Conservation (phyloP, 148 eudicot genomes). For the Nyssa sinensis region DNA sequence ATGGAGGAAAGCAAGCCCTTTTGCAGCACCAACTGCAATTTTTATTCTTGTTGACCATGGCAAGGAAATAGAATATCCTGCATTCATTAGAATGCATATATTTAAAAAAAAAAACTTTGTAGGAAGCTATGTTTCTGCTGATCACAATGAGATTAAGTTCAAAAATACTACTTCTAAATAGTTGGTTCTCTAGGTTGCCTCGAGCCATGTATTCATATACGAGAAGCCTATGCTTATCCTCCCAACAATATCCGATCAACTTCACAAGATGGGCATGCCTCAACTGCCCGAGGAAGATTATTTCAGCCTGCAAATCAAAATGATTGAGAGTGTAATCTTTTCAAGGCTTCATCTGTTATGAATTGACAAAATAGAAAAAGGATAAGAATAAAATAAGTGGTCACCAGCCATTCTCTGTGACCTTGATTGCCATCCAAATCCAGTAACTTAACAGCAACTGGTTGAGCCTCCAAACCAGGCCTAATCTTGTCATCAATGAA, state of each 20-base stretch:
- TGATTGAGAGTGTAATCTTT: too few relatives aligned
- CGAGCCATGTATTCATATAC: slow-evolving; percentile 79
- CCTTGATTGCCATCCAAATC: slow-evolving; percentile 88
- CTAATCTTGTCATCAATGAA: slow-evolving; percentile 57
- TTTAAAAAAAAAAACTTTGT: neutral
- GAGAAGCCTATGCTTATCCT: slow-evolving; percentile 80
- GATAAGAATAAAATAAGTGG: too few relatives aligned
- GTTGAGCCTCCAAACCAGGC: slow-evolving; percentile 68
- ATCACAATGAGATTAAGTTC: neutral
- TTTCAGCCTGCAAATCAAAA: slow-evolving; percentile 60
- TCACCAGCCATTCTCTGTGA: slow-evolving; percentile 89
- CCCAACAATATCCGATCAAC: slow-evolving; percentile 79
- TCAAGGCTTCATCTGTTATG: too few relatives aligned
- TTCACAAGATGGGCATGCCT: slow-evolving; percentile 86
- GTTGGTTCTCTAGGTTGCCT: slow-evolving; percentile 70
- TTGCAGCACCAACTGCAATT: slow-evolving; percentile 74
- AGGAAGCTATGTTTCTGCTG: too few relatives aligned
- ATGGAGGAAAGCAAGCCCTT: slow-evolving; percentile 78
- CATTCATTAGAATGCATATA: neutral
- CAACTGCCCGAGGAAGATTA: slow-evolving; percentile 76
- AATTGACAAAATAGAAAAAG: too few relatives aligned
- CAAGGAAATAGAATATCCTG: slow-evolving; percentile 56
- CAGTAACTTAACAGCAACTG: slow-evolving; percentile 80
- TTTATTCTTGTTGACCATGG: slow-evolving; percentile 77
- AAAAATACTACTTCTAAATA: slow-evolving; percentile 64